These are phyloP conservation scores for Globisporangium spiculum DNA, from an alignment of 352 stramenopile genomes.

Conservation along the genomic window DNA sequence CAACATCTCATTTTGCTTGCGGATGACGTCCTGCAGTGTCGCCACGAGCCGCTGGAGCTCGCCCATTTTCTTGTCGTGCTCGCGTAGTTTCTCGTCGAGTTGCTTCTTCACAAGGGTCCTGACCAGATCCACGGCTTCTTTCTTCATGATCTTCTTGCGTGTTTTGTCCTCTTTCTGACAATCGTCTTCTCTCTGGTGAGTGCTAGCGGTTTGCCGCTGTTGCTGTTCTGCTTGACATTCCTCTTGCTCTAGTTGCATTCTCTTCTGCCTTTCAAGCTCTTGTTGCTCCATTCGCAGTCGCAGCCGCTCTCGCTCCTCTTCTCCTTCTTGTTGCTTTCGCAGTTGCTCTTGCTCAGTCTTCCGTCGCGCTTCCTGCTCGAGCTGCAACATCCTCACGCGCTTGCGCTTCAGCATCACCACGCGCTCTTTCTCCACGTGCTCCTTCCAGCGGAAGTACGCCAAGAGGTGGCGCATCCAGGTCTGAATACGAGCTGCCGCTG, in stretches of 20 bases:
- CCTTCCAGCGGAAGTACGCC: constrained; percentile 26
- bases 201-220: neutral
- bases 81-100: constrained; percentile 32
- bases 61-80: constrained; percentile 37
- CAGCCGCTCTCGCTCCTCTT: neutral
- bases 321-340: constrained; percentile 1
- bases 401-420: constrained; percentile 5
- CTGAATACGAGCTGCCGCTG: constrained; percentile 10
- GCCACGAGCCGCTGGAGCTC: constrained; percentile 40
- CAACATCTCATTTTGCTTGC: constrained; percentile 38
- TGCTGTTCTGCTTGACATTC: constrained; percentile 4
- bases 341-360: constrained; percentile 13
- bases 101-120: constrained; percentile 39
- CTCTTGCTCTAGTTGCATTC: constrained; percentile 10
- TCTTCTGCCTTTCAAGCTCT: constrained; percentile 7
- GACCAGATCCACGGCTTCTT: constrained; percentile 39
- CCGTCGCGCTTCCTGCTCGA: constrained; percentile 7
- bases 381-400: constrained; percentile 7
- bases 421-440: constrained; percentile 16
- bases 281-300: constrained; percentile 11
- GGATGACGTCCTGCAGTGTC: constrained; percentile 42
- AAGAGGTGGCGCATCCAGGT: constrained; percentile 28
- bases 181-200: neutral
- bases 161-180: constrained; percentile 11
- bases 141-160: constrained; percentile 47